Evolutionary conservation across 805 yeast genomes (phyloP), one percentile per base, ranked within the genome.

Genomic region (Priceomyces medius): DNA sequence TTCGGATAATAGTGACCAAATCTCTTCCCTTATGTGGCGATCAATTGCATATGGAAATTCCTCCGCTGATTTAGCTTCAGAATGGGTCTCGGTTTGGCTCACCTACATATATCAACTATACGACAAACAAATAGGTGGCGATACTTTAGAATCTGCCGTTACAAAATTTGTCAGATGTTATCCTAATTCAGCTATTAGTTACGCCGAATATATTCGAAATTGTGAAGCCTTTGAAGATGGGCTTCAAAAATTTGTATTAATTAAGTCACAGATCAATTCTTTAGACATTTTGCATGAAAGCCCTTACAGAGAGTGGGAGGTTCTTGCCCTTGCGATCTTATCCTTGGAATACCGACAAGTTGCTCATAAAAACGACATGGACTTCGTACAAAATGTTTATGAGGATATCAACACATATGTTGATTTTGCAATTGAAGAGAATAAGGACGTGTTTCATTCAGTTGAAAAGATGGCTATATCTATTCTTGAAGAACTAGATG

Each of bases 381-480:
- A 48, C 14, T 31, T 36, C 7, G 31, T 45, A 4, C 39, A 49
- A 7, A 10, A 26, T n/a, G 43, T 57, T 13, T 51, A 53, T 18
- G 23, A 39, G 3, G 66, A 63, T 41, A 43, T 59, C 2, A 40
- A 46, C 1, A 24, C 20, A 2, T 59, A 55, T 36, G 61, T 59
- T 28, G 37, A 50, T 0, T 38, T 45, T 36, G 68, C 74, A 1
- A 12, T 68, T 3, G 35, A 45, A 8, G 41, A 50, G 7, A 55
- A 63, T 41, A 49, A 52, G 29, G 73, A 73, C 43, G 46, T 59
- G 0, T 64, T 60, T 36, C 79, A 74, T 46, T 53, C 72, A 0
- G 65, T 77, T 2, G 81, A 75, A 45, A 69, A 71, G 44, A 44
- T 68, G 7, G 51, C 69, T 5, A 61, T 74, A 2, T 53, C 63